Evolutionary conservation across 345 rosid species (phyloP), one percentile per base, ranked within the genome.

Genomic region (Eucalyptus pauciflora): DNA sequence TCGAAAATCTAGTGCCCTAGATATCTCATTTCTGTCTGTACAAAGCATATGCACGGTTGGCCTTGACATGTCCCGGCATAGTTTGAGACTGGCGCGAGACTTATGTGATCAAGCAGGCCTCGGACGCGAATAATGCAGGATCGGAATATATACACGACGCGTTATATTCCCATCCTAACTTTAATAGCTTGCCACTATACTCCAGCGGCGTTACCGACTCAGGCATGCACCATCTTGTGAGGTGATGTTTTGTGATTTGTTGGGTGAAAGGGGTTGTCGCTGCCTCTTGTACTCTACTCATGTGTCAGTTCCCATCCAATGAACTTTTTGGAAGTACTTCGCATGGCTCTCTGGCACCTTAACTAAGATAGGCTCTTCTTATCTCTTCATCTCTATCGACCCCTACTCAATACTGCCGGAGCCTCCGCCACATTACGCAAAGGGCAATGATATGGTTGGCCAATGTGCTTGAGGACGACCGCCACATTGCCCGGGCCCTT

Each of bases 191-290:
- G 58, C 25, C 58, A 8, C 25, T 5, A 1, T 52, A 10, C 58
- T 2, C 10, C 25, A 8, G 25, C 10, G 10, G 58, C 25, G 4
- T 7, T 4, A 5, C 7, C 15, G 31, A 11, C 67, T 25, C 7
- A 0, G 0, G 67, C 15, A 25, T 5, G 16, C 69, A 1, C 15
- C 4, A 62, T 62, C 33, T 29, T 62, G n/a, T 29, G 69, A 60
- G 33, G 16, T 12, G 16, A 60, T 27, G 31, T 6, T 16, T 60
- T 27, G 69, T 62, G 69, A 27, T 29, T 62, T 12, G 2, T 10
- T 12, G 69, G 33, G 69, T 1, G 69, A 29, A 27, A 29, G 41
- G 76, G 20, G 3, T 8, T n/a, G 41, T n/a, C 10, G 3, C 1
- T 14, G 5, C 41, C 76, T n/a, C 76, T 3, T 14, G 37, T n/a